A percentile compares a stretch with the other conserved stretches of the same genome.
These are phyloP conservation scores for Botryotinia calthae DNA, from an alignment of 2,329 filamentous ascomycete genomes.

Conservation along the genomic window DNA sequence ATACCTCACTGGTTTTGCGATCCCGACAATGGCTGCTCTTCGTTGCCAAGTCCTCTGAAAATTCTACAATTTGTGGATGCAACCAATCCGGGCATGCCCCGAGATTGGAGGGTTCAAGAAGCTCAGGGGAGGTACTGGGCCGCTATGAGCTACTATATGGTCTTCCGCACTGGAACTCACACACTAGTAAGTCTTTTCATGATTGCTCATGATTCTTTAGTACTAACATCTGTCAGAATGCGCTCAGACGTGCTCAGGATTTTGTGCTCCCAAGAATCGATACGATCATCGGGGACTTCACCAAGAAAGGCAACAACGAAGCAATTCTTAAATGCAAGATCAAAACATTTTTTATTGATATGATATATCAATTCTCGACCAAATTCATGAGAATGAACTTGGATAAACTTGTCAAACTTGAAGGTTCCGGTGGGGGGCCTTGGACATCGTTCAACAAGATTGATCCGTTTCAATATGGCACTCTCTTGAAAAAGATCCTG, in stretches of 20 bases:
- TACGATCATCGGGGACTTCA: conserved; percentile 9
- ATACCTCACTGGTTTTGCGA: conserved; percentile 5
- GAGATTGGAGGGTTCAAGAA: background rate
- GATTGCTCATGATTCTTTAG: background rate
- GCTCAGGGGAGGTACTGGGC: conserved; percentile 12
- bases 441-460: background rate
- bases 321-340: background rate
- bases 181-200: background rate
- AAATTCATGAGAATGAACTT: background rate
- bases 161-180: background rate
- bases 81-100: background rate
- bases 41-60: background rate
- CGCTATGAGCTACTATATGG: background rate
- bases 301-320: background rate
- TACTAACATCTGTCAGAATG: background rate
- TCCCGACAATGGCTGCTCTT: background rate
- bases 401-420: background rate
- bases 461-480: too few relatives aligned
- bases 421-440: too few relatives aligned
- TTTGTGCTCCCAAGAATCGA: background rate
- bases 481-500: background rate
- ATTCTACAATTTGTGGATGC: conserved; percentile 4
- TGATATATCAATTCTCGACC: background rate
- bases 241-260: background rate
- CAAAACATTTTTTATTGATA: background rate